Evolutionary conservation across 208 protist genomes (phyloP), one percentile per base, ranked within the genome.

Genomic region (Wallacemonas sp.): DNA sequence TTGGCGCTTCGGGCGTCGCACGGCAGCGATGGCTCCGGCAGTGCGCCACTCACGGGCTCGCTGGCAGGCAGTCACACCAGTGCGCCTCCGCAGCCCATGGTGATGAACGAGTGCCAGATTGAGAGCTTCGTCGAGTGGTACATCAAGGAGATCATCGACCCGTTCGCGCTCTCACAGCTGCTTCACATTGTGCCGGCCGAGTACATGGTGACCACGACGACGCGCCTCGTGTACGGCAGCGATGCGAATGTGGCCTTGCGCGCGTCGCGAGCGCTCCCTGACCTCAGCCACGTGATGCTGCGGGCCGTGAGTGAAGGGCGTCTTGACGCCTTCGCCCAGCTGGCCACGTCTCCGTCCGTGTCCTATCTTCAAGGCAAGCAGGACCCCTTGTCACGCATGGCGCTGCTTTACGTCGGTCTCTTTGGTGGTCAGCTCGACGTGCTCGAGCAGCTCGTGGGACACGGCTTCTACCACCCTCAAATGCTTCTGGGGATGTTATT

Each of bases 81-180:
- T 24, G 29, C 30, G 9, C 2, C 38, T 3, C 5, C 19, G 0
- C 16, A 26, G 27, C 6, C 2, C 2, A 16, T 61, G 56, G 56
- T 80, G 38, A 57, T 68, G 0, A 61, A 61, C 26, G 81, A 75
- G 55, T 73, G 80, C 43, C 74, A 76, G 38, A 83, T 85, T 19
- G 83, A 81, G 36, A 58, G 70, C 24, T 94, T 94, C 76, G 82
- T 94, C 19, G 84, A 94, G 70, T 94, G 88, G 88, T 94, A 94
- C 47, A 78, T 94, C 19, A 86, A 88, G 44, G 76, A 79, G 27
- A 66, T 91, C 33, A 70, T 94, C 49, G 88, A 94, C 48, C 78
- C 88, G 26, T 78, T 88, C 38, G 84, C 88, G 17, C 84, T 94
- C 62, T 85, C 84, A 29, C 88, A 90, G 65, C 78, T 94, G 30